These are phyloP conservation scores for Xylaria venustula DNA, from an alignment of 495 filamentous ascomycete species.

Conservation along the genomic window DNA sequence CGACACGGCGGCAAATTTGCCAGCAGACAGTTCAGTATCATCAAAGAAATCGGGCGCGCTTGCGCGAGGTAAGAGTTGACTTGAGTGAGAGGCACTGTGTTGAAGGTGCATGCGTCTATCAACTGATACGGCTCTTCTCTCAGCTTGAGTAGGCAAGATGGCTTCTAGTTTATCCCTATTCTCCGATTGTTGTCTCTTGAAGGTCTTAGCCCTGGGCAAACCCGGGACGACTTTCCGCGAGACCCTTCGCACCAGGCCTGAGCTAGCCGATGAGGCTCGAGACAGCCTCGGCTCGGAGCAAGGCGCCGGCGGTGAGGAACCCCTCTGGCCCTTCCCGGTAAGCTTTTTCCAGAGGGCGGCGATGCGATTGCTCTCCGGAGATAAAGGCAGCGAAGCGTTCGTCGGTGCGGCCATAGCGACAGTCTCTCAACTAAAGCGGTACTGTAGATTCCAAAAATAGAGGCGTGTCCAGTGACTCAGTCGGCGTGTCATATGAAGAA, in stretches of 20 bases:
- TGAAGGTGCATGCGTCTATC: conserved; percentile 56
- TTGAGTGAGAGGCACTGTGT: conserved; percentile 30
- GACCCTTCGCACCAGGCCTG: conserved; percentile 53
- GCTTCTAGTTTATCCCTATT: conserved; percentile 68
- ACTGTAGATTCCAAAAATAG: conserved; percentile 1
- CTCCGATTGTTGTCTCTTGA: conserved; percentile 80
- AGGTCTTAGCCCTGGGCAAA: conserved; percentile 70
- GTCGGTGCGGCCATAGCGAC: conserved; percentile 7
- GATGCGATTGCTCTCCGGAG: conserved; percentile 25
- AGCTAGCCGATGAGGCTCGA: conserved; percentile 26
- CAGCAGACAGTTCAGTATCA: conserved; percentile 12
- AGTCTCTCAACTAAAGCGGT: conserved; percentile 1
- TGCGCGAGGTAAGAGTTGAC: conserved; percentile 33
- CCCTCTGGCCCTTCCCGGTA: conserved; percentile 28
- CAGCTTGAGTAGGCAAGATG: conserved; percentile 54
- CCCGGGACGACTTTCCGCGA: conserved; percentile 76
- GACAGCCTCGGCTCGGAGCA: conserved; percentile 27
- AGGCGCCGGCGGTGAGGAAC: conserved; percentile 14
- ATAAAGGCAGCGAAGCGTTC: conserved; percentile 10
- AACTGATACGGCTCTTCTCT: conserved; percentile 72
- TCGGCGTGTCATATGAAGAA: conserved; percentile 3
- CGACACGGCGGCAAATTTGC: conserved; percentile 14
- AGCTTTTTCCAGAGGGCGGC: conserved; percentile 32
- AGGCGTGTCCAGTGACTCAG: not conserved
- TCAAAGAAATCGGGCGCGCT: conserved; percentile 45